These are phyloP conservation scores for Kernera saxatilis DNA, from an alignment of 345 rosid species.

Conservation along the genomic window DNA sequence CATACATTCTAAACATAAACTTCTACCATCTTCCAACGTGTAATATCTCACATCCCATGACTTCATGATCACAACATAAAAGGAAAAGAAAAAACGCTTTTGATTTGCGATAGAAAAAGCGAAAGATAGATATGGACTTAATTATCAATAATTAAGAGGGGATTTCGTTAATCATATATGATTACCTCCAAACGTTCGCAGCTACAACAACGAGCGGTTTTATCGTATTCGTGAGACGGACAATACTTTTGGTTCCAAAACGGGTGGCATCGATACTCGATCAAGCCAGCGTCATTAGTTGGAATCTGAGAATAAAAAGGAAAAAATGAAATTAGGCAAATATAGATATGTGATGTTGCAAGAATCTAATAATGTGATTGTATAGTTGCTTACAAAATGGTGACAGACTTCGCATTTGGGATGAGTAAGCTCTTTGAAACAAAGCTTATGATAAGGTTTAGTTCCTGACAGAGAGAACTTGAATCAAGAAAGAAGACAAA, in stretches of 20 bases:
- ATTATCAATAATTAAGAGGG: background rate
- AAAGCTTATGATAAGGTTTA: conserved; percentile 76
- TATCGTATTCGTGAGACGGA: conserved; percentile 80
- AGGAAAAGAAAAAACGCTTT: background rate
- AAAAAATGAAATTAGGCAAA: background rate
- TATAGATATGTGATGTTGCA: background rate
- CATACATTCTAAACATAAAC: conserved; percentile 86
- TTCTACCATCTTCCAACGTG: conserved; percentile 75
- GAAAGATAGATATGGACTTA: background rate
- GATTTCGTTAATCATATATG: background rate
- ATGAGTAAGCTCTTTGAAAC: conserved; percentile 85
- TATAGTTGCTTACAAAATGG: conserved; percentile 63
- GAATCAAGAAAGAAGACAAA: conserved; percentile 40
- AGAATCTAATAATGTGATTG: background rate
- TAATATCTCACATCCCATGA: conserved; percentile 58
- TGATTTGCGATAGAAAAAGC: background rate
- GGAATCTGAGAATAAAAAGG: conserved; percentile 51
- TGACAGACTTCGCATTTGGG: conserved; percentile 96
- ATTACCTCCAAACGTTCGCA: conserved; percentile 94
- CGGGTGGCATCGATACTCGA: conserved; percentile 93
- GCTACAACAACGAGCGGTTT: conserved; percentile 87
- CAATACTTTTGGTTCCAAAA: conserved; percentile 96
- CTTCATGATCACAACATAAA: conserved; percentile 27
- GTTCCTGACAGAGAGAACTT: conserved; percentile 78
- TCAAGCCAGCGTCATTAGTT: conserved; percentile 73